Conservation (phyloP, 352 stramenopile species). For the Phytophthora europaea region DNA sequence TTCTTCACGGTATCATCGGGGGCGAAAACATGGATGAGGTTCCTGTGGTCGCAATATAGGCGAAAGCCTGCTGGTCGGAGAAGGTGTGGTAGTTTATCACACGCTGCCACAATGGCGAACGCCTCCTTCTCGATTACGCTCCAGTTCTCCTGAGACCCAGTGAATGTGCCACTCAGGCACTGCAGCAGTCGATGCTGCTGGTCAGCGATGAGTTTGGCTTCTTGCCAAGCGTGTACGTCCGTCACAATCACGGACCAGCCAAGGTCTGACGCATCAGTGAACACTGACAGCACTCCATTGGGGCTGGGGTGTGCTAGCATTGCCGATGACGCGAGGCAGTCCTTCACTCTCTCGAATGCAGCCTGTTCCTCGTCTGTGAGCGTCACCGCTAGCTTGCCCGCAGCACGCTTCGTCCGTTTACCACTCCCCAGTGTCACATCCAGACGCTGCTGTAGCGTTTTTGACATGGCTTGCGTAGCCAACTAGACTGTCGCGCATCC, state of each 20-base stretch:
- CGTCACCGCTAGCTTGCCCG: neutral
- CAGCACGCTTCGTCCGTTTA: conserved; percentile 10
- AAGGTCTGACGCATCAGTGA: neutral
- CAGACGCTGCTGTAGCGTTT: neutral
- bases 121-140: conserved; percentile 21
- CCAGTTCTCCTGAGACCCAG: conserved; percentile 10
- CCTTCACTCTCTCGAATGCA: conserved; percentile 10
- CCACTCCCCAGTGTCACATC: conserved; percentile 2
- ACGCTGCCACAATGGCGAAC: conserved; percentile 26
- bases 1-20: neutral
- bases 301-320: conserved; percentile 1
- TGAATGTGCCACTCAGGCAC: conserved; percentile 2
- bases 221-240: neutral
- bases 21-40: conserved; percentile 13
- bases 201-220: neutral
- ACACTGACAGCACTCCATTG: conserved; percentile 3
- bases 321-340: neutral
- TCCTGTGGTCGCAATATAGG: conserved; percentile 10
- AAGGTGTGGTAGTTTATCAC: conserved; percentile 23
- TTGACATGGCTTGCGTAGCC: conserved; percentile 1
- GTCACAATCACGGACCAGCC: conserved; percentile 6
- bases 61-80: conserved; percentile 7
- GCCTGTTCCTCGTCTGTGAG: neutral
- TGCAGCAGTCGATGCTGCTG: neutral
- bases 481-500: conserved; percentile 8